These are phyloP conservation scores for Aspergillus alliaceus DNA, from an alignment of 2,329 filamentous ascomycete genomes.

Conservation along the genomic window DNA sequence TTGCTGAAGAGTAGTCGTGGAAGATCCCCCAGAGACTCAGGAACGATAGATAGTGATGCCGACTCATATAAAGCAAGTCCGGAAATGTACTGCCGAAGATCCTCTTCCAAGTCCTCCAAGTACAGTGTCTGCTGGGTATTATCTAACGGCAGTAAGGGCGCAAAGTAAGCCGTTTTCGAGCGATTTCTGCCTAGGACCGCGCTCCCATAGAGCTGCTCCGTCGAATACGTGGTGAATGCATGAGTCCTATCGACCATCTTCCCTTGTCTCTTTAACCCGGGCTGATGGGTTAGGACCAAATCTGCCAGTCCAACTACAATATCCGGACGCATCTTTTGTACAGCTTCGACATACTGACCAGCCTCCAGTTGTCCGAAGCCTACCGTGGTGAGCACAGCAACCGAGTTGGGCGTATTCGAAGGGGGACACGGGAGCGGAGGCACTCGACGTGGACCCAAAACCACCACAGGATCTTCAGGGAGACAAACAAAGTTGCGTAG, in stretches of 20 bases:
- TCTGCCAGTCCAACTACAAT: conserved; percentile 79
- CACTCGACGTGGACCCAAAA: conserved; percentile 76
- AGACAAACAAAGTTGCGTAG: conserved; percentile 77
- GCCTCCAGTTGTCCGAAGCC: conserved; percentile 74
- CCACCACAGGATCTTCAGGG: conserved; percentile 62
- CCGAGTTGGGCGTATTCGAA: conserved; percentile 67
- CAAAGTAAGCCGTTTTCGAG: conserved; percentile 56
- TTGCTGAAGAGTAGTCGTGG: conserved; percentile 74
- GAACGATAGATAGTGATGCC: conserved; percentile 67
- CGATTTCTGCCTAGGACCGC: conserved; percentile 28
- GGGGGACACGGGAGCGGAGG: conserved; percentile 70
- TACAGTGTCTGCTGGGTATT: conserved; percentile 78
- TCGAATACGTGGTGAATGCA: conserved; percentile 72
- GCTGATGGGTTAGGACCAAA: conserved; percentile 58
- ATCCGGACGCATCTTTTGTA: conserved; percentile 70
- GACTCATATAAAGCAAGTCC: conserved; percentile 78
- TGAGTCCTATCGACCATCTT: conserved; percentile 88
- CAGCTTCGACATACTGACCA: conserved; percentile 66
- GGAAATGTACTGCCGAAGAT: conserved; percentile 58
- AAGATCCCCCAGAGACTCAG: conserved; percentile 59
- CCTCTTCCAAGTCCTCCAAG: conserved; percentile 69
- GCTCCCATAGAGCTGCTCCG: conserved; percentile 47
- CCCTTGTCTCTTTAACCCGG: conserved; percentile 69
- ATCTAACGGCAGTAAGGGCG: conserved; percentile 71
- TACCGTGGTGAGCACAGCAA: conserved; percentile 81